These are phyloP conservation scores for Alternaria tenuissima DNA, from an alignment of 2,329 filamentous ascomycete genomes.

Conservation along the genomic window DNA sequence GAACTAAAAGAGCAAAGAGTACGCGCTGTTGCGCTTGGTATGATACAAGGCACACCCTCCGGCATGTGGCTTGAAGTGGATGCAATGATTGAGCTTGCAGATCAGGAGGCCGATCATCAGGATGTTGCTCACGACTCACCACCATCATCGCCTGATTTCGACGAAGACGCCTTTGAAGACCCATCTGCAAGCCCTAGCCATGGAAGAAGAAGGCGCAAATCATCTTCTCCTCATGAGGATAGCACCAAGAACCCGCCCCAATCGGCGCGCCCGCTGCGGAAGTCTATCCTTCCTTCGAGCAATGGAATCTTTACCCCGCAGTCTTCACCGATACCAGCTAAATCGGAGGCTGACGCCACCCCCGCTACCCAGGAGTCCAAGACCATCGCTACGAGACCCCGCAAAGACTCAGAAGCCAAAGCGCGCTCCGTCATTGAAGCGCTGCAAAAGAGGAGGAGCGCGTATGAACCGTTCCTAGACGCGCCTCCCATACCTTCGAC, in stretches of 20 bases:
- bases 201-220: slow-evolving; percentile 39
- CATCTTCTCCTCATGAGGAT: slow-evolving; percentile 41
- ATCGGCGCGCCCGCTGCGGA: slow-evolving; percentile 37
- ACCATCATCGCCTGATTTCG: slow-evolving; percentile 65
- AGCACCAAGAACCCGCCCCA: slow-evolving; percentile 32
- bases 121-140: slow-evolving; percentile 60
- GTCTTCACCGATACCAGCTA: slow-evolving; percentile 41
- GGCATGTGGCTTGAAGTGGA: slow-evolving; percentile 81
- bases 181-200: slow-evolving; percentile 51
- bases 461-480: slow-evolving; percentile 36
- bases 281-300: slow-evolving; percentile 48
- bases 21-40: slow-evolving; percentile 72
- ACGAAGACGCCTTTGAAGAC: slow-evolving; percentile 67
- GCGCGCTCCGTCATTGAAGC: slow-evolving; percentile 70
- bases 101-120: slow-evolving; percentile 69
- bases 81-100: slow-evolving; percentile 85
- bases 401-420: slow-evolving; percentile 65
- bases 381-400: slow-evolving; percentile 53
- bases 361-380: slow-evolving; percentile 36
- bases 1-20: slow-evolving; percentile 80
- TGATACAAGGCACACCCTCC: slow-evolving; percentile 67
- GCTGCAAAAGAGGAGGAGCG: slow-evolving; percentile 60
- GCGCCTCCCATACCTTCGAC: slow-evolving; percentile 35
- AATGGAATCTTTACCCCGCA: slow-evolving; percentile 49
- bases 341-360: slow-evolving; percentile 33